Conservation (phyloP, 225 moss, liverwort and hornwort genomes). For the Asterella californica region DNA sequence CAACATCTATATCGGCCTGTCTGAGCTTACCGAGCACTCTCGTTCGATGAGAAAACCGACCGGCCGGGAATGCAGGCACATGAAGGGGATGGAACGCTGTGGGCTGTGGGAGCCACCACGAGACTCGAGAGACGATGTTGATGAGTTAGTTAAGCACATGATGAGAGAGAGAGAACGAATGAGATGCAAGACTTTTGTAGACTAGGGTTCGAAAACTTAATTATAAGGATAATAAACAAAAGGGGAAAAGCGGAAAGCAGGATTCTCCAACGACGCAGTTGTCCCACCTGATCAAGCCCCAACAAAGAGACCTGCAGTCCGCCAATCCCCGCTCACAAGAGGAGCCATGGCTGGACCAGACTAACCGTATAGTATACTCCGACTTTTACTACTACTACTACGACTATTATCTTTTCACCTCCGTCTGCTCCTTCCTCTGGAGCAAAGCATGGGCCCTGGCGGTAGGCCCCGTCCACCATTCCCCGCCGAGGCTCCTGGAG, state of each 20-base stretch:
- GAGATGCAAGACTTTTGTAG: not conserved
- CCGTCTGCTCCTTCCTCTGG: not conserved
- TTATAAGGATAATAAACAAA: not conserved
- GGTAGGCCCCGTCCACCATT: not conserved
- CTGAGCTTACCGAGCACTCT: not conserved
- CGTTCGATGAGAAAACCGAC: not conserved
- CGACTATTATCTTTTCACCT: not conserved
- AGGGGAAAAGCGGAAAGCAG: not conserved
- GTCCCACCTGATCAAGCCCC: slow-evolving; percentile 8
- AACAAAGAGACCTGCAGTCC: not conserved
- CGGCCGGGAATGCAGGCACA: not conserved
- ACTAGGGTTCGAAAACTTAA: not conserved
- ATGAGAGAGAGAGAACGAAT: not conserved
- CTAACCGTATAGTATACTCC: not conserved
- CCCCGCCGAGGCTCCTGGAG: not conserved
- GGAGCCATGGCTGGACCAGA: not conserved
- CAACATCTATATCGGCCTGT: not conserved
- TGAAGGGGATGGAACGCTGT: not conserved
- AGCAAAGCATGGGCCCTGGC: not conserved
- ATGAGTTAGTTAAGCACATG: slow-evolving; percentile 4
- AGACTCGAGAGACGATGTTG: not conserved
- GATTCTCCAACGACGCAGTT: slow-evolving; percentile 1
- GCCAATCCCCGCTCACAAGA: not conserved
- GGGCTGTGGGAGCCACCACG: not conserved
- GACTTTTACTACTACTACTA: not conserved